Percentiles rank a stretch among this genome's conserved stretches.
These are phyloP conservation scores for Dothidotthia symphoricarpi DNA, from an alignment of 2,329 filamentous ascomycete species.

Conservation along the genomic window DNA sequence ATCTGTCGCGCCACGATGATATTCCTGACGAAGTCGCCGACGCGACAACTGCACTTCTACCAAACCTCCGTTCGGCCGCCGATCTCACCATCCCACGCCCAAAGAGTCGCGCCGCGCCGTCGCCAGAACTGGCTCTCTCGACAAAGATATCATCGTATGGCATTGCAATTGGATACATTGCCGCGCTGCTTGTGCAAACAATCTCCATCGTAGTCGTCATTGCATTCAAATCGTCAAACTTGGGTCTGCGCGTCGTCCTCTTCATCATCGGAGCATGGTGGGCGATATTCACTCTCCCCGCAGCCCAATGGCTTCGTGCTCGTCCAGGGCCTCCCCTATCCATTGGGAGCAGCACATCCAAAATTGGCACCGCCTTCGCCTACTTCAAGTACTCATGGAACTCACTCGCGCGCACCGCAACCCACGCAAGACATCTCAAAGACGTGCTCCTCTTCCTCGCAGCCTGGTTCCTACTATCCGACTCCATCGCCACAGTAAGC, in stretches of 20 bases:
- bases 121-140: slow-evolving; percentile 72
- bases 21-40: slow-evolving; percentile 32
- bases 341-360: slow-evolving; percentile 26
- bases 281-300: slow-evolving; percentile 85
- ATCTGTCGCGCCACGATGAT: slow-evolving; percentile 24
- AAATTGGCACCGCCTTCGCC: slow-evolving; percentile 56
- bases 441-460: slow-evolving; percentile 77
- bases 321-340: slow-evolving; percentile 76
- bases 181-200: slow-evolving; percentile 80
- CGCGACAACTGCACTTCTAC: slow-evolving; percentile 41
- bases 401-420: slow-evolving; percentile 76
- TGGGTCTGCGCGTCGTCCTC: slow-evolving; percentile 81
- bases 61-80: slow-evolving; percentile 19
- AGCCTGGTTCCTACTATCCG: slow-evolving; percentile 92
- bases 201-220: slow-evolving; percentile 72
- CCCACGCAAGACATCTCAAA: slow-evolving; percentile 67
- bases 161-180: slow-evolving; percentile 90
- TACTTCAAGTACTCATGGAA: slow-evolving; percentile 86
- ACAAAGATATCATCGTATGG: slow-evolving; percentile 89
- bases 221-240: slow-evolving; percentile 65
- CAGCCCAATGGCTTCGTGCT: slow-evolving; percentile 81
- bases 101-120: slow-evolving; percentile 45
- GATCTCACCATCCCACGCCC: slow-evolving; percentile 34
- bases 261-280: slow-evolving; percentile 90
- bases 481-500: slow-evolving; percentile 90